Evolutionary conservation across 495 filamentous ascomycete genomes (phyloP), one percentile per base, ranked within the genome.

Genomic region (Neurospora sp.): DNA sequence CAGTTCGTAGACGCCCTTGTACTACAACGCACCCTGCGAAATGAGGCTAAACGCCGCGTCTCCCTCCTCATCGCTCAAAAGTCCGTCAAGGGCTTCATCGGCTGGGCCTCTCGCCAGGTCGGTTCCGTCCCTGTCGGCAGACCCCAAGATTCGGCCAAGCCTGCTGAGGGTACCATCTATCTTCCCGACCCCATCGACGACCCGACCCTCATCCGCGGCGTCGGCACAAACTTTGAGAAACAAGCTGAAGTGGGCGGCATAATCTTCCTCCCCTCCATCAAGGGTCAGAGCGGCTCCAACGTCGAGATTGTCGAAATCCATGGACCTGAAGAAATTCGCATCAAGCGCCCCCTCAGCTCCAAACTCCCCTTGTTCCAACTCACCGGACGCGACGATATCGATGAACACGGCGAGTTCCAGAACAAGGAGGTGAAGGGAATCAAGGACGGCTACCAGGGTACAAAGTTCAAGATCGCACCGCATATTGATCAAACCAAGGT

Each of bases 1-100:
- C 59, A 95, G 90, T 99, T 99, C 76, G 93, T 98, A 75, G 96
- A 99, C 77, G 94, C 94, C 42, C 86, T 99, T 40, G 92, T 98
- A 72, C 86, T 99, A 35, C 96, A 96, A 88, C 93, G 94, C 68
- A 91, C 92, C 7, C 87, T 98, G 27, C 90, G 92, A 72, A 90
- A 86, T 73, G 94, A 97, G 84, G 91, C 93, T 68, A 89, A 92
- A 69, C 92, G 96, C 70, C 92, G 96, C 17, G 93, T 97, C 72
- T 90, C 93, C 70, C 94, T 96, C 78, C 90, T 99, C 9, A 96
- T 96, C 72, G 96, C 96, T 4, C 94, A 95, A 71, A 97, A 97
- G 76, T 98, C 94, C 6, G 96, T 98, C 84, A 86, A 91, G 71
- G 92, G 88, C 73, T 95, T 98, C 76, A 93, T 99, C 76, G 96